Conservation (phyloP, 2,329 filamentous ascomycete genomes). For the Dactylellina sp. region DNA sequence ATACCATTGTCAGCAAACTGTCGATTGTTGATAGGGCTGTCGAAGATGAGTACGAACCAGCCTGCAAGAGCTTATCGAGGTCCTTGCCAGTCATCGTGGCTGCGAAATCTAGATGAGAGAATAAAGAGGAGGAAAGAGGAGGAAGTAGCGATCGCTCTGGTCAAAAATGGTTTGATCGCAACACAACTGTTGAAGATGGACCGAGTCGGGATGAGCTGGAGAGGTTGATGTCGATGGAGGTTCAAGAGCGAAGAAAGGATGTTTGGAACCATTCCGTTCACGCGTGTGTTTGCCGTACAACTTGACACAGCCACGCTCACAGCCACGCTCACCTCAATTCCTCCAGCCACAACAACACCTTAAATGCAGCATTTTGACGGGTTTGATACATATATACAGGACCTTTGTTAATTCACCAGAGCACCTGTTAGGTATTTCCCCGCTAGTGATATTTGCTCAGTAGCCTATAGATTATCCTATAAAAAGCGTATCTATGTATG, state of each 20-base stretch:
- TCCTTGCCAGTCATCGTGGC: conserved; percentile 39
- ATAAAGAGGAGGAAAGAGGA: neutral
- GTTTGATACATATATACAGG: too few species aligned
- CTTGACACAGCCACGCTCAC: conserved; percentile 17
- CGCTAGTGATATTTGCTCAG: too few species aligned
- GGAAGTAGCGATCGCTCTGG: neutral
- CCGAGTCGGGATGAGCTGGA: neutral
- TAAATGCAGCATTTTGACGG: neutral
- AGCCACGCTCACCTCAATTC: conserved; percentile 5
- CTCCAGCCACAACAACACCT: neutral
- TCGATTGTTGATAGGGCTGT: neutral
- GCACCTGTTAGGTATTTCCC: too few species aligned
- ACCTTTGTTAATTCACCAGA: too few species aligned
- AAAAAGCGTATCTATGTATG: too few species aligned
- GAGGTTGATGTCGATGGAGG: conserved; percentile 1
- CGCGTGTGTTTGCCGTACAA: conserved; percentile 47
- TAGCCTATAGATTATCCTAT: too few species aligned
- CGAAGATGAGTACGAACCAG: conserved; percentile 22
- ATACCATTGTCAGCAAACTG: conserved; percentile 12
- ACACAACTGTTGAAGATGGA: neutral
- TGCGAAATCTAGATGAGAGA: neutral
- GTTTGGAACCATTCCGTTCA: conserved; percentile 5
- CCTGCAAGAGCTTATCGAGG: conserved; percentile 42
- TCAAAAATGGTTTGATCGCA: neutral
- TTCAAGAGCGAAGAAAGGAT: conserved; percentile 5